Conservation (phyloP, 164 flowering plant genomes). For the Brasenia schreberi region DNA sequence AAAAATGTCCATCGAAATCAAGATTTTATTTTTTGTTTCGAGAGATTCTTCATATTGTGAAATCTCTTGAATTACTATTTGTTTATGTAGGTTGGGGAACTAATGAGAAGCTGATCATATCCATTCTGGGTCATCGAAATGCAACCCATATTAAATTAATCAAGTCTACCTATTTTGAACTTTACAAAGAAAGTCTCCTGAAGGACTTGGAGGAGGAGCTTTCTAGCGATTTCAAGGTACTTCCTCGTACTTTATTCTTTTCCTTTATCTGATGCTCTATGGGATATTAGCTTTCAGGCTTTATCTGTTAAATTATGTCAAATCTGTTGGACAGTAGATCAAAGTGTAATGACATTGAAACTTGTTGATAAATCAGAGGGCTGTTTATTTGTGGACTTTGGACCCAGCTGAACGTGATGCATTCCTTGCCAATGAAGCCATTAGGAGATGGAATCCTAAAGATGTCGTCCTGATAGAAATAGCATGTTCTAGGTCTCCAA, state of each 20-base stretch:
- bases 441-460: conserved; percentile 32
- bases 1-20: too few species aligned
- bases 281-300: background rate
- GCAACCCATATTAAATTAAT: conserved; percentile 45
- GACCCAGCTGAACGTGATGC: conserved; percentile 80
- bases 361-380: conserved; percentile 18
- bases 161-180: conserved; percentile 29
- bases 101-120: conserved; percentile 42
- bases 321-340: too few species aligned
- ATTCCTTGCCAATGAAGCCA: conserved; percentile 46
- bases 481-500: conserved; percentile 57
- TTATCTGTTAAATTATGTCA: background rate
- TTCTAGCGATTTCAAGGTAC: conserved; percentile 51
- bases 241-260: background rate
- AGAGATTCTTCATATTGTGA: too few species aligned
- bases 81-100: conserved; percentile 60
- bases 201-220: conserved; percentile 48
- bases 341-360: background rate
- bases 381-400: conserved; percentile 47
- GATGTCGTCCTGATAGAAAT: conserved; percentile 56
- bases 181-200: conserved; percentile 53
- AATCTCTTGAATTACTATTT: background rate
- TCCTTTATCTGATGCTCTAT: too few species aligned
- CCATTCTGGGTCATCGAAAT: conserved; percentile 54
- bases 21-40: too few species aligned